Evolutionary conservation across 2,329 filamentous ascomycete species (phyloP), one percentile per base, ranked within the genome.

Genomic region (Podosphaera fusca): DNA sequence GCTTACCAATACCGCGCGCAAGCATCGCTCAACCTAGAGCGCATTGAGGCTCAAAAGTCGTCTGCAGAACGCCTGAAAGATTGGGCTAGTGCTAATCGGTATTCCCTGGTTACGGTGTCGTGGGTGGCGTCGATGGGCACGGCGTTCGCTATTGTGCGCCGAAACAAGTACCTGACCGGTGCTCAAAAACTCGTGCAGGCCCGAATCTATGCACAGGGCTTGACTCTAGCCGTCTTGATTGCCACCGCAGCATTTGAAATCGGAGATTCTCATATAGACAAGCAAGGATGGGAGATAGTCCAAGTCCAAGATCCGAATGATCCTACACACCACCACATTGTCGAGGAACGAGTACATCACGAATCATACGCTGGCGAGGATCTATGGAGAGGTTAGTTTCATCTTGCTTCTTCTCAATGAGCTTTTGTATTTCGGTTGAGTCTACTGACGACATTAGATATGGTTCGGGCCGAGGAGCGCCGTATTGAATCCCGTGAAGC

Each of bases 341-440:
- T 94, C 63, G 86, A 94, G 78, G 90, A 89, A 80, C 81, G 75
- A 72, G 78, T 92, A 57, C 86, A 94, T 69, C 85, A 88, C 72
- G 87, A 94, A 74, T 76, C 85, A 61, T 92, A 94, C 69, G 77
- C 82, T 67, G 86, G 87, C 50, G 86, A 94, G 73, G 89, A 96
- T 70, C 76, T 95, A 65, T 98, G 92, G 92, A 92, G 80, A 74
- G 83, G 82, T 85, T 71, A 68, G 80, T 71, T 61, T 35, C 47
- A 47, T n/a, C 54, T 53, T 55, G 21, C 33, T 47, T 21, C 21
- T 21, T 7, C n/a, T 55, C 9, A 29, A 33, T 12, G 21, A 35
- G 31, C 35, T 31, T 7, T 7, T 10, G 29, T 54, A 9, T 21
- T 31, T 54, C 30, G 12, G 10, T 14, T 33, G 21, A 55, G 33